phyloP scores from a whole-genome alignment of 2,329 filamentous ascomycete genomes.

The Colletotrichum musae region DNA sequence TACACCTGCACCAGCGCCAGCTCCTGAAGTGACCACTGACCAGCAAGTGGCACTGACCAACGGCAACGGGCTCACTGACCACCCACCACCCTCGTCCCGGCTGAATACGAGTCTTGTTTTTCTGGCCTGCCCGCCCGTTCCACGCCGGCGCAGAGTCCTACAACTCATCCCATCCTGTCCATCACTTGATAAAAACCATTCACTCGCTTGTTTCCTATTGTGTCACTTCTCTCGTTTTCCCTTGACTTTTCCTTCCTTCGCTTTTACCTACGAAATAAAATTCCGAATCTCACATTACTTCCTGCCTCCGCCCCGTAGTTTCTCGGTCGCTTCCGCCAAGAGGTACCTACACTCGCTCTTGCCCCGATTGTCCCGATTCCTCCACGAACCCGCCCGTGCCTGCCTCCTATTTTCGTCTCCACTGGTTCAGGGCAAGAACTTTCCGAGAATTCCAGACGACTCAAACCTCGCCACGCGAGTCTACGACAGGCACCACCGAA shows the following conservation, averaged over 20 bases:
- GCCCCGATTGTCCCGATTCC: conserved; percentile 2
- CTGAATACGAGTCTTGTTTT: conserved; percentile 40
- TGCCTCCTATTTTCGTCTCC: conserved; percentile 32
- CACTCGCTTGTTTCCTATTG: conserved; percentile 31
- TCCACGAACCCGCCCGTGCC: conserved; percentile 17
- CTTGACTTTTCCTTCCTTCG: not conserved
- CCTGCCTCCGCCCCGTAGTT: not conserved
- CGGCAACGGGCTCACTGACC: conserved; percentile 1
- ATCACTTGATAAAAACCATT: conserved; percentile 32
- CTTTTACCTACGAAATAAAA: not conserved
- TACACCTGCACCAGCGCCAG: conserved; percentile 10
- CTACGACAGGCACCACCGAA: not conserved
- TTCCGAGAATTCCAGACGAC: conserved; percentile 33
- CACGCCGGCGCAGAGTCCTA: conserved; percentile 14
- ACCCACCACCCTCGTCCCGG: conserved; percentile 25
- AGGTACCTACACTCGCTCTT: conserved; percentile 6
- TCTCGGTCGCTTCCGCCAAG: conserved; percentile 28
- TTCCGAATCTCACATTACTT: no score
- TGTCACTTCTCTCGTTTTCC: conserved; percentile 4
- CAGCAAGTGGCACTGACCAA: no score
- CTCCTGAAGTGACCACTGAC: not conserved
- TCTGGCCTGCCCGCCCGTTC: conserved; percentile 32
- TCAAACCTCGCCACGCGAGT: conserved; percentile 19
- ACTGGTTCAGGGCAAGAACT: conserved; percentile 28
- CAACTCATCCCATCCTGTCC: conserved; percentile 13